A percentile compares a stretch with the other conserved stretches of the same genome.
phyloP scores from a whole-genome alignment of 768 basidiomycete species.

The Suillus americanus region DNA sequence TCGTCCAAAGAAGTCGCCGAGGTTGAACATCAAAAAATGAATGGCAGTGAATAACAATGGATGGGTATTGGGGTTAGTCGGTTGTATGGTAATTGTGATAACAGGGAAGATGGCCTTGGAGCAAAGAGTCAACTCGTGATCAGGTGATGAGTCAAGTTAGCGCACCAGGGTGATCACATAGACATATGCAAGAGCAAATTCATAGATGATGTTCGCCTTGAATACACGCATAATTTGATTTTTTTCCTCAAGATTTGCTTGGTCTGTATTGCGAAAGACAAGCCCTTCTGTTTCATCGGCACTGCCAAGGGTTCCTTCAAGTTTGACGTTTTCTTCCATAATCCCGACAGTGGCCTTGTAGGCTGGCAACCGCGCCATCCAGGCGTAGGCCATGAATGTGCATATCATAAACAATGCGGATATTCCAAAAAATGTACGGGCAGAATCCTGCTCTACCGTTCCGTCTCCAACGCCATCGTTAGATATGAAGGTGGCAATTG shows the following conservation, averaged over 20 bases:
- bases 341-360: slow-evolving; percentile 56
- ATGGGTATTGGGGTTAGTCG: slow-evolving; percentile 65
- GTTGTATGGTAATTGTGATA: slow-evolving; percentile 73
- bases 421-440: slow-evolving; percentile 70
- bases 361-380: slow-evolving; percentile 56
- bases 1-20: slow-evolving; percentile 72
- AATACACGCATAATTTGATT: slow-evolving; percentile 52
- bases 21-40: slow-evolving; percentile 79
- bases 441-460: slow-evolving; percentile 61
- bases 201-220: slow-evolving; percentile 65
- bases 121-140: slow-evolving; percentile 9
- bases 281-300: slow-evolving; percentile 37
- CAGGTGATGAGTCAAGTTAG: background rate
- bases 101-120: slow-evolving; percentile 82
- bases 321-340: slow-evolving; percentile 39
- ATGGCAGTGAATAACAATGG: slow-evolving; percentile 78
- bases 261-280: slow-evolving; percentile 30
- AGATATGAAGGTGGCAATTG: slow-evolving; percentile 18
- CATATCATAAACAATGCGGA: slow-evolving; percentile 64
- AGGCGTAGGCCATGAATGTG: slow-evolving; percentile 51
- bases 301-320: slow-evolving; percentile 15
- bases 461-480: slow-evolving; percentile 29
- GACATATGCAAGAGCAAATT: slow-evolving; percentile 72
- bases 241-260: slow-evolving; percentile 34
- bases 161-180: slow-evolving; percentile 80